Evolutionary conservation across 345 rosid genomes (phyloP), one percentile per base, ranked within the genome.

Genomic region (Clausena lansium): DNA sequence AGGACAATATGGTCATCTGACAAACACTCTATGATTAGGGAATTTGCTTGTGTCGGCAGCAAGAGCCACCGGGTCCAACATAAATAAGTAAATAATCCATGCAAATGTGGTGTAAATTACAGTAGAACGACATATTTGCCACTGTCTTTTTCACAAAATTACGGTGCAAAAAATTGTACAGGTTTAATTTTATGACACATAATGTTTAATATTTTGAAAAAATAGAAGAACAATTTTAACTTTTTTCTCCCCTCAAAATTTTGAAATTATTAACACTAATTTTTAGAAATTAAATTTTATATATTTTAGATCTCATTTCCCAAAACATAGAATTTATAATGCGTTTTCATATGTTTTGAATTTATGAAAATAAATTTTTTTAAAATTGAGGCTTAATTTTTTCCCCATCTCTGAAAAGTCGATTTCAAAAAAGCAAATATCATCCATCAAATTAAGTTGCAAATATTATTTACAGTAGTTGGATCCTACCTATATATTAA

Each of bases 11-110:
- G 35, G 78, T 65, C 71, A 52, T 75, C 78, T 65, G 25, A 32
- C 71, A 24, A 71, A 75, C 78, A 75, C 47, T 13, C 39, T n/a
- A 52, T 75, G 5, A 65, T 75, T 4, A 30, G 25, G 25, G 17
- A 65, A 4, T 33, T 75, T 52, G 25, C 78, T 47, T 75, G 9
- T 76, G 78, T 76, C 78, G 54, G 71, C 72, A 33, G 65, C 54
- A 8, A 9, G 20, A 61, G 65, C 61, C 3, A 0, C 7, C 0
- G 6, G 32, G 24, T 47, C 78, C 62, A 63, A 6, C 62, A 33
- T 47, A 27, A 73, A 17, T 45, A 45, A 45, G 50, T 45, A 11
- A 45, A 13, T 3, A 45, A 45, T 4, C 17, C 22, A 6, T 15
- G 22, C 17, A n/a, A 9, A 24, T 33, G 3, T 33, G 24, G 15